Evolutionary conservation across 495 filamentous ascomycete species (phyloP), one percentile per base, ranked within the genome.

Genomic region (Aspergillus bridgeri): DNA sequence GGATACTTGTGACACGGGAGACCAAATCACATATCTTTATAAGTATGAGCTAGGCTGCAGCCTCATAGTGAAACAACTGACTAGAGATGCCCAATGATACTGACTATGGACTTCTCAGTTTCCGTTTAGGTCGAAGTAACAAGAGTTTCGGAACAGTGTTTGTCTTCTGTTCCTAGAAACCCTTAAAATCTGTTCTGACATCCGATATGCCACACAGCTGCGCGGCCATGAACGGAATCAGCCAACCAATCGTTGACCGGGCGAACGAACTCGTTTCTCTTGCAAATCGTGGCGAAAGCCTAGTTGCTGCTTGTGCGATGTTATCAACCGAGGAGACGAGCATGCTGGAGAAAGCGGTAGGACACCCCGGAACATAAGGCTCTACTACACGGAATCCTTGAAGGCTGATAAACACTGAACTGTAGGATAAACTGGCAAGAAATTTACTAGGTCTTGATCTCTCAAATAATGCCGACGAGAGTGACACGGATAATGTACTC

Each of bases 21-120:
- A 93, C 25, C 90, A 96, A 66, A 82, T 98, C 51, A 92, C 89
- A 0, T 97, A 95, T 71, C 79, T 98, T 1, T 96, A 92, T 68
- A 90, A 86, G 75, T 87, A 83, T 71, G 48, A 50, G 17, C 48
- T 15, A 1, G 11, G 5, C 24, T 23, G n/a, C 15, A 21, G 20
- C 8, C 5, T 5, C 47, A 24, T 21, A 4, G n/a, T n/a, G n/a
- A 23, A 7, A 50, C 2, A 4, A 7, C 29, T 13, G 1, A 15
- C 21, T 7, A 27, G 48, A n/a, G 3, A 46, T 15, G n/a, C 9
- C 8, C 21, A 6, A 25, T 23, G 21, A 42, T 22, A 49, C 51
- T 51, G 20, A 20, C 43, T 17, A 33, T 19, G 25, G 22, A 33
- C n/a, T 13, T 3, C 33, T 59, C 51, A 79, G 76, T 61, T 80